These are phyloP conservation scores for Monosporozyma servazzii DNA, from an alignment of 805 yeast genomes.

Conservation along the genomic window DNA sequence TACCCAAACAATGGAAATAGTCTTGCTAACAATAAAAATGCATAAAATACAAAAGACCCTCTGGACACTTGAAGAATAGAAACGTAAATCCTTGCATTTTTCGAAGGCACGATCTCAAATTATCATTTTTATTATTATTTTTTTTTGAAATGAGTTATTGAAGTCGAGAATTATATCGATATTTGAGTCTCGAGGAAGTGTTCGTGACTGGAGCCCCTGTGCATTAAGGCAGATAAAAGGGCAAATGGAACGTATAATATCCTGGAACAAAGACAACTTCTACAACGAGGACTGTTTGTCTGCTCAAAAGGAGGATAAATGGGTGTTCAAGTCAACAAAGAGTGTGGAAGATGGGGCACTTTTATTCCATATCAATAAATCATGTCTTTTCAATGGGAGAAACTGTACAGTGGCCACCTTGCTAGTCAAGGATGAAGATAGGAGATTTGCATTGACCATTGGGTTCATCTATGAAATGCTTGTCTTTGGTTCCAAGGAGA, in stretches of 20 bases:
- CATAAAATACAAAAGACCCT: neutral
- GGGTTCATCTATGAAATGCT: neutral
- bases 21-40: neutral
- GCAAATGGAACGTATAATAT: neutral
- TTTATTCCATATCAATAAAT: neutral
- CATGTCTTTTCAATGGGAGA: neutral
- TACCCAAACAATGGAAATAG: neutral
- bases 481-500: neutral
- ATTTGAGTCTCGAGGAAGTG: neutral
- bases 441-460: neutral
- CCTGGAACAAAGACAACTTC: neutral
- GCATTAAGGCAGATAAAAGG: neutral
- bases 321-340: neutral
- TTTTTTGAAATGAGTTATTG: too few species aligned
- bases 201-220: too few species aligned
- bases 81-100: neutral
- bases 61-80: neutral
- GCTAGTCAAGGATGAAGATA: neutral
- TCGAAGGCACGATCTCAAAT: neutral
- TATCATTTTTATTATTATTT: neutral
- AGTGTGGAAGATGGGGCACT: neutral
- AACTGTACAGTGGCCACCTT: conserved; percentile 3
- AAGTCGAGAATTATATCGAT: too few species aligned
- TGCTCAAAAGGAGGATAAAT: neutral
- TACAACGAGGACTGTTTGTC: neutral